Base-by-base conservation (phyloP, 768 basidiomycete genomes). In the Lentinula raphanica region DNA sequence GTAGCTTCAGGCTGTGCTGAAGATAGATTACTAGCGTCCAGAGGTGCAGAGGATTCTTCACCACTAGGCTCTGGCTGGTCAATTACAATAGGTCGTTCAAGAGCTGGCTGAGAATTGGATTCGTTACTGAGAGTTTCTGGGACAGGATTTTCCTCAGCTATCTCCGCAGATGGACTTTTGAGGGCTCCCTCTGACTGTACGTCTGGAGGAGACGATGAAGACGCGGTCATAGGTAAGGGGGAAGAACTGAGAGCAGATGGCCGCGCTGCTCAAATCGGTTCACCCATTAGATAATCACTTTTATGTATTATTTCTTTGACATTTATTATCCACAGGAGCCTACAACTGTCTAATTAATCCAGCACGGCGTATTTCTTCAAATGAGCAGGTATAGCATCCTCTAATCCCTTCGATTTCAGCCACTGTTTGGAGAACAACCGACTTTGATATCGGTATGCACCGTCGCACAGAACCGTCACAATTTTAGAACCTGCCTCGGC, bases 361-460 rank as follows among this genome's bases (percentile, higher is more conserved):
- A 99, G 72, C 32, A 98, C 92, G 60, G 86, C 82, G 67, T 99
- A 98, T 69, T 96, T 96, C 71, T 85, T 87, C 61, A 98, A 71
- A 62, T 90, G 80, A 48, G 82, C 77, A 1, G 97, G 95, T 66
- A 99, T 92, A 23, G 87, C 86, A 32, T 80, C 76, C 40, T 82
- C 79, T 50, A 99, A 75, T 0, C 80, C 86, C 69, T 98, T 98
- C 35, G 80, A 76, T 67, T 85, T 77, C 48, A 99, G 74, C 97
- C 97, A 99, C 64, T 84, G 83, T 69, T 90, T 90, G 15, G 94
- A 97, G 76, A 99, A 99, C 35, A 99, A 75, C 11, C 97, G 83
- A 60, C 92, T 95, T 74, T 98, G 97, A 68, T 99, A 97, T 67
- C 97, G 83, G 67, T 98, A 96, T 45, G 97, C 97, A 6, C 96